These are phyloP conservation scores for Sungouiozyma ichnusensis DNA, from an alignment of 805 yeast genomes.

Conservation along the genomic window DNA sequence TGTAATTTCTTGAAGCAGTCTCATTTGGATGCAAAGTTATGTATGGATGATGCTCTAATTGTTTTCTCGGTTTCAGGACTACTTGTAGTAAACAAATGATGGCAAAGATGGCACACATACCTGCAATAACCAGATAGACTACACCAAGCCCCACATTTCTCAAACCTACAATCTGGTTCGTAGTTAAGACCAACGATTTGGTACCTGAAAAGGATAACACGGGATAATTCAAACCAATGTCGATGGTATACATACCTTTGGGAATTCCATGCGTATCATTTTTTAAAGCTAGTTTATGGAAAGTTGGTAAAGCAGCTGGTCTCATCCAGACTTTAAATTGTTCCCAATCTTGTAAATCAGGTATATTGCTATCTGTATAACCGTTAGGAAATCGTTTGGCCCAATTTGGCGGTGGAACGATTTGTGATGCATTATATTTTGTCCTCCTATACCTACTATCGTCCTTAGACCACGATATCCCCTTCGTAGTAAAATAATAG, in stretches of 20 bases:
- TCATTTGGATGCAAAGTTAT: not conserved
- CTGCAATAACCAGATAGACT: constrained; percentile 80
- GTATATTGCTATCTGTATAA: constrained; percentile 56
- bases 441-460: constrained; percentile 54
- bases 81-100: constrained; percentile 70
- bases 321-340: constrained; percentile 81
- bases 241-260: constrained; percentile 61
- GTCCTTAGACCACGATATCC: constrained; percentile 65
- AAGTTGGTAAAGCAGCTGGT: constrained; percentile 86
- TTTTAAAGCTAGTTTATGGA: constrained; percentile 70
- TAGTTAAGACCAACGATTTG: constrained; percentile 69
- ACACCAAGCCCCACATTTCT: constrained; percentile 75
- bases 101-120: constrained; percentile 58
- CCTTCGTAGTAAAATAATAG: constrained; percentile 36
- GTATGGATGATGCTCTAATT: constrained; percentile 63
- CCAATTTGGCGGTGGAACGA: constrained; percentile 85
- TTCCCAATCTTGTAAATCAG: constrained; percentile 56
- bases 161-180: constrained; percentile 79
- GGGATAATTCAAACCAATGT: constrained; percentile 70
- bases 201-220: constrained; percentile 77
- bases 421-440: constrained; percentile 43
- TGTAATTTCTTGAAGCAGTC: not conserved
- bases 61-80: constrained; percentile 55
- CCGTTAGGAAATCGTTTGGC: constrained; percentile 58
- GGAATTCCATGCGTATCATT: constrained; percentile 47